Conservation (phyloP, 2,329 filamentous ascomycete species). For the Aspergillus hiratsukae region DNA sequence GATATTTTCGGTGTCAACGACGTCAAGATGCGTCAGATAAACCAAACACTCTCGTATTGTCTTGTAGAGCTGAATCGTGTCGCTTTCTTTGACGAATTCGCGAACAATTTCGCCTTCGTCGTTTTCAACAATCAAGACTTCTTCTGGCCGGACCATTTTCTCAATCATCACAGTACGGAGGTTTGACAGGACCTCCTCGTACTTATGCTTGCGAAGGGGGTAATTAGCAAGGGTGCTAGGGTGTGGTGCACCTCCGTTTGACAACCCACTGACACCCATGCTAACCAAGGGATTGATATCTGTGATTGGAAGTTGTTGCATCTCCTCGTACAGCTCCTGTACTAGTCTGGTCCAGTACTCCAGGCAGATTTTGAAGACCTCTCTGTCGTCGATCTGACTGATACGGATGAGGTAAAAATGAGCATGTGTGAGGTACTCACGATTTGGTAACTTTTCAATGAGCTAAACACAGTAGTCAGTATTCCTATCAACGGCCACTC, state of each 20-base stretch:
- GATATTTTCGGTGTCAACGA: conserved; percentile 95
- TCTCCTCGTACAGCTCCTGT: conserved; percentile 96
- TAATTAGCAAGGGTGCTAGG: conserved; percentile 82
- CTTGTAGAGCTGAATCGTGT: conserved; percentile 99
- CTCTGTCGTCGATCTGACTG: conserved; percentile 95
- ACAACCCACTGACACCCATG: conserved; percentile 65
- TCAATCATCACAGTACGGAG: conserved; percentile 98
- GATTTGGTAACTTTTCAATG: conserved; percentile 92
- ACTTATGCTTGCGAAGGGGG: conserved; percentile 95
- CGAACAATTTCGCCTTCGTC: conserved; percentile 98
- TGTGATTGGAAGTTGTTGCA: conserved; percentile 91
- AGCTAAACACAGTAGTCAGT: conserved; percentile 50
- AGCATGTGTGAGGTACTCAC: conserved; percentile 88
- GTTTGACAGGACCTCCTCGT: conserved; percentile 88
- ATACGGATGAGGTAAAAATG: conserved; percentile 98
- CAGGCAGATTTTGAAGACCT: conserved; percentile 98
- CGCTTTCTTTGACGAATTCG: conserved; percentile 98
- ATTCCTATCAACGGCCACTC: background rate
- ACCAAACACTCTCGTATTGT: conserved; percentile 95
- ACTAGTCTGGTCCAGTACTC: conserved; percentile 99
- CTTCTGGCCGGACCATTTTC: conserved; percentile 98
- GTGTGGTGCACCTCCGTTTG: conserved; percentile 79
- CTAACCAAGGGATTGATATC: conserved; percentile 86
- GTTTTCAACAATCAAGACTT: conserved; percentile 98
- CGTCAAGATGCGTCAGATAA: conserved; percentile 94